Base-by-base conservation (phyloP, 306 rosid species). In the Trifolium pratense region DNA sequence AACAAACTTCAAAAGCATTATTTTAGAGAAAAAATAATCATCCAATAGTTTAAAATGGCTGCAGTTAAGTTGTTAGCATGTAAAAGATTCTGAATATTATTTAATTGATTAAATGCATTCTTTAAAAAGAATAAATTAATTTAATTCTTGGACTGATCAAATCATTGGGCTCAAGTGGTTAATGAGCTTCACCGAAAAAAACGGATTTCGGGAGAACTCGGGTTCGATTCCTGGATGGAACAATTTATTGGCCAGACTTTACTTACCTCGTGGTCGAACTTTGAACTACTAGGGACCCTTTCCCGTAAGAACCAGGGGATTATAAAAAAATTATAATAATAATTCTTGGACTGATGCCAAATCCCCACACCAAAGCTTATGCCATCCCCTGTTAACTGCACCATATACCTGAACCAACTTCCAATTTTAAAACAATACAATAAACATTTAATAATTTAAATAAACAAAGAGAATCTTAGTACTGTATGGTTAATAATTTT, bases 51-150 rank as follows among this genome's bases (percentile, higher is more conserved):
- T 68, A 61, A 62, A 31, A 76, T 68, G 36, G 52, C 60, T 15
- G 67, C 84, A 84, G 75, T 57, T 37, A 73, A 56, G 52, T 4
- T 37, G 71, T 77, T 73, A 69, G 80, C 43, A 39, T 57, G 59
- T 45, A 68, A 75, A 76, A 73, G 87, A 77, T 68, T 78, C 83
- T 74, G 49, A 57, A 5, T 34, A 66, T 59, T 9, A 42, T 75
- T 71, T 25, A 65, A 57, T 39, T 57, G 43, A 37, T 51, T 17
- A 39, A 76, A 23, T 45, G 23, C 39, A 36, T 65, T 59, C 12
- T 31, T 59, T 59, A 59, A 29, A 31, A 2, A 9, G 56, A 34
- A 18, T 23, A 34, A 69, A 37, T 39, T 69, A 46, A 48, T 12
- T 66, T 60, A 32, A 51, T 65, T 76, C 60, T 83, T 76, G 76